phyloP scores from a whole-genome alignment of 768 basidiomycete genomes.

The Lactarius deliciosus region DNA sequence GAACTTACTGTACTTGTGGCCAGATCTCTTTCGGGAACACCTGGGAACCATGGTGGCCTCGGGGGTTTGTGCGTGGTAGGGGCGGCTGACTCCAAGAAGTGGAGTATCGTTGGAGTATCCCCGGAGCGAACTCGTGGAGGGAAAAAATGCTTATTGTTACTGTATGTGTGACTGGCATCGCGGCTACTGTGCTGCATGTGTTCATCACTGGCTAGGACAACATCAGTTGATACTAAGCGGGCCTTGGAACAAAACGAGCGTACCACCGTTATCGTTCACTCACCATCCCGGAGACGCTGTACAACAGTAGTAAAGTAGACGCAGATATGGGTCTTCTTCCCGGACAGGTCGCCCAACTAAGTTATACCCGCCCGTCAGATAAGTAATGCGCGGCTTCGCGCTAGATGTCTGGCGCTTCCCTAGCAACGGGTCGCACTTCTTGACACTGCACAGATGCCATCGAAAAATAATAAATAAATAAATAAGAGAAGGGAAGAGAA shows the following conservation, averaged over 20 bases:
- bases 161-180: background rate
- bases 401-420: background rate
- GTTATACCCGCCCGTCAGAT: conserved; percentile 10
- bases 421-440: background rate
- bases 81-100: too few relatives aligned
- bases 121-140: background rate
- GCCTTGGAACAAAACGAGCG: background rate
- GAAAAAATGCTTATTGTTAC: background rate
- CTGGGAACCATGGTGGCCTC: too few relatives aligned
- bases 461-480: background rate
- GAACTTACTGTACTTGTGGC: too few relatives aligned
- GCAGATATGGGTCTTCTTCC: background rate
- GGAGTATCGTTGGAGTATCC: too few relatives aligned
- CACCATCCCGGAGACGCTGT: too few relatives aligned
- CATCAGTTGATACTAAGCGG: background rate
- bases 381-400: background rate
- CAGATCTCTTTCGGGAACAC: too few relatives aligned
- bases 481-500: background rate
- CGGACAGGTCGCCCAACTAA: conserved; percentile 7
- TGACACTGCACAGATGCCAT: background rate
- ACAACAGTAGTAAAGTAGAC: background rate
- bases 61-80: too few relatives aligned
- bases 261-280: background rate
- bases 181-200: background rate
- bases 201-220: background rate